Evolutionary conservation across 257 asterid genomes (phyloP), one percentile per base, ranked within the genome.

Genomic region (Solanum medicagineum): DNA sequence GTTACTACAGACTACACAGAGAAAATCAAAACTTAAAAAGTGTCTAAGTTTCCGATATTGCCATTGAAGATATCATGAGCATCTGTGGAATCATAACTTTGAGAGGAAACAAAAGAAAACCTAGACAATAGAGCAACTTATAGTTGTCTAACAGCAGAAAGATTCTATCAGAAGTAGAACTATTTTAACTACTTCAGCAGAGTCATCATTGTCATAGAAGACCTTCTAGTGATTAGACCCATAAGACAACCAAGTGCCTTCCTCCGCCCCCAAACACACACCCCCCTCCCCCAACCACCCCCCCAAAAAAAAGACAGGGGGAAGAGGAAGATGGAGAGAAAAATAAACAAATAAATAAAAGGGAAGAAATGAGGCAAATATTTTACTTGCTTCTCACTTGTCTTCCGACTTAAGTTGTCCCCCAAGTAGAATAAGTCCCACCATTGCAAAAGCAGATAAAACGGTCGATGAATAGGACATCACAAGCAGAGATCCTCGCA

Each of bases 401-500:
- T 88, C 94, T 85, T 91, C 88, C 2, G 97, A 87, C 86, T 91
- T 90, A 77, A 96, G 90, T 83, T 89, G 97, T 62, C 92, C 91
- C 84, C 89, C 98, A 40, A 91, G 94, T 80, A 96, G 87, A 84
- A 96, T 80, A 69, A 96, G 98, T 81, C 97, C 99, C 14, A 89
- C 84, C 6, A 89, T 57, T 12, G 97, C 62, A 84, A 92, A 86
- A 77, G 85, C 97, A 7, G 97, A 92, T 82, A 95, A 86, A 87
- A 93, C 1, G 4, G 97, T 87, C 4, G 98, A 95, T 15, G 93
- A 84, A 88, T 94, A 96, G 91, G 73, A 92, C 17, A 91, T 19
- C 47, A 87, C 91, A 85, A 95, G 92, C 49, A 96, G 87, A 49
- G 95, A 87, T 81, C 90, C 95, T 59, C 98, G 96, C 85, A 96